Percentiles rank a stretch among this genome's conserved stretches.
phyloP scores from a whole-genome alignment of 192 early-diverging fungal genomes.

The Chytriomyces sp. region DNA sequence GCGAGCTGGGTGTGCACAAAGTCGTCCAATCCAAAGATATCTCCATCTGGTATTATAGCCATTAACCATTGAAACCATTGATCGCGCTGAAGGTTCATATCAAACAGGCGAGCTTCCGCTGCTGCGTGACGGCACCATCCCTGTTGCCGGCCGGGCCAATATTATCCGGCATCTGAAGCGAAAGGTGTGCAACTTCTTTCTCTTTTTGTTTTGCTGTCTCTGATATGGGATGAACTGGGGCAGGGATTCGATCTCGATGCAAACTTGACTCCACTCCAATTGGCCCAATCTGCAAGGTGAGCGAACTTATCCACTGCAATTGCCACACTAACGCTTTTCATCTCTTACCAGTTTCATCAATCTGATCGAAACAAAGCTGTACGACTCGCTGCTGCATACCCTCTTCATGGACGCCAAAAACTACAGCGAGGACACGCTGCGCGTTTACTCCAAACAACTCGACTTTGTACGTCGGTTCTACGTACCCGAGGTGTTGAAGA shows the following conservation, averaged over 20 bases:
- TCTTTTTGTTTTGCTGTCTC: background rate
- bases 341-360: conserved; percentile 57
- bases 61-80: conserved; percentile 55
- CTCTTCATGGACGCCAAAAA: conserved; percentile 86
- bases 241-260: conserved; percentile 54
- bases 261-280: conserved; percentile 37
- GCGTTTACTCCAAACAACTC: conserved; percentile 72
- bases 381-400: conserved; percentile 79
- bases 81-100: conserved; percentile 61
- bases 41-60: conserved; percentile 60
- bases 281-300: conserved; percentile 62
- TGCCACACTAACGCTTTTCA: no score
- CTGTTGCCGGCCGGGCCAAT: conserved; percentile 43
- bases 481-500: conserved; percentile 74
- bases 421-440: conserved; percentile 74
- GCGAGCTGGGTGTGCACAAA: conserved; percentile 64
- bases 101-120: conserved; percentile 72
- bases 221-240: conserved; percentile 40
- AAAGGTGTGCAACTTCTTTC: conserved; percentile 41
- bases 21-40: conserved; percentile 65
- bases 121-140: conserved; percentile 60
- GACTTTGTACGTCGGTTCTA: conserved; percentile 71
- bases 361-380: conserved; percentile 79
- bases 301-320: background rate
- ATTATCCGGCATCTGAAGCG: conserved; percentile 47